phyloP scores from a whole-genome alignment of 2,329 filamentous ascomycete species.

The Elsinoe necatrix region DNA sequence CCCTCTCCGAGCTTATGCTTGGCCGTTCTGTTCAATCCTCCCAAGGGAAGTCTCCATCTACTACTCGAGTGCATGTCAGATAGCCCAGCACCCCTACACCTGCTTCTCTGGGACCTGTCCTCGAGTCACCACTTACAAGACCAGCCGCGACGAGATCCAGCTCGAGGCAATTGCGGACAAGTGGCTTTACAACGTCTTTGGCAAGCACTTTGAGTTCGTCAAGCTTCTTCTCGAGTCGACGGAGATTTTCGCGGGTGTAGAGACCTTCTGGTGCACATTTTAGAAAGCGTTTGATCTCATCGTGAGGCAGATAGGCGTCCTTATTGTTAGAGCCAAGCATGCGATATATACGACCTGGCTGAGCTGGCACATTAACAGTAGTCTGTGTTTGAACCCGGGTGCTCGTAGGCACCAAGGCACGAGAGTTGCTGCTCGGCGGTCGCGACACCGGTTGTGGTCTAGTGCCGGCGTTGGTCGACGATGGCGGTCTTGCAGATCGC shows the following conservation, averaged over 20 bases:
- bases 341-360: conserved; percentile 67
- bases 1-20: neutral
- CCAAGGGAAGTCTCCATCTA: conserved; percentile 55
- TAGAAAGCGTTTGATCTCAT: conserved; percentile 84
- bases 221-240: conserved; percentile 74
- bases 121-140: conserved; percentile 25
- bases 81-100: conserved; percentile 41
- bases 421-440: conserved; percentile 21
- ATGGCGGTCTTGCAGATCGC: conserved; percentile 8
- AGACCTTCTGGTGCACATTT: conserved; percentile 66
- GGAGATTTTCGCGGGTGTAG: conserved; percentile 78
- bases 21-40: conserved; percentile 26
- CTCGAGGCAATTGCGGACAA: conserved; percentile 80
- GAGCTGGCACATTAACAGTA: conserved; percentile 38
- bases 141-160: conserved; percentile 50
- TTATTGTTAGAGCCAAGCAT: conserved; percentile 57
- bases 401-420: neutral
- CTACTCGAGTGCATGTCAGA: conserved; percentile 53
- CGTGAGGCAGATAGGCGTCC: conserved; percentile 64
- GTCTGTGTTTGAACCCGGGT: conserved; percentile 28
- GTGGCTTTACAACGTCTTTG: conserved; percentile 69
- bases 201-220: conserved; percentile 84
- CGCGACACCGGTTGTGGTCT: conserved; percentile 22
- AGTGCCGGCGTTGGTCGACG: neutral
- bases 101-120: conserved; percentile 30